phyloP scores from a whole-genome alignment of 2,329 filamentous ascomycete genomes.

The Aspergillus costaricaensis region DNA sequence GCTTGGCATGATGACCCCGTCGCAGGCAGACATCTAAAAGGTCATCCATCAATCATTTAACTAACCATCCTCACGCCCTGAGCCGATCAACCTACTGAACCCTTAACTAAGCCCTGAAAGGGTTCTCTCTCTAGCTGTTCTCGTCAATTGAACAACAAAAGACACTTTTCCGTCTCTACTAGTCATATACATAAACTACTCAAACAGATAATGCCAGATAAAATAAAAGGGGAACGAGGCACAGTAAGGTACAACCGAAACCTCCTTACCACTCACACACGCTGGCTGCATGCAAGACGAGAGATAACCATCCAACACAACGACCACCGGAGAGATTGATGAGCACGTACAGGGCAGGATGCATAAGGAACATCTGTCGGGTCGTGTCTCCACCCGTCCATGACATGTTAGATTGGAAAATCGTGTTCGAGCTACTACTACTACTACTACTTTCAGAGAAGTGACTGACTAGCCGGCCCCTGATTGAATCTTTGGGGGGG shows the following conservation, averaged over 20 bases:
- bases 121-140: neutral
- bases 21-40: neutral
- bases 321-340: neutral
- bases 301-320: neutral
- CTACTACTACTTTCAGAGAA: too few species aligned
- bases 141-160: neutral
- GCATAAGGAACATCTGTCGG: neutral
- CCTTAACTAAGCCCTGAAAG: neutral
- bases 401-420: conserved; percentile 1
- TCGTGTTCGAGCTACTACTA: neutral
- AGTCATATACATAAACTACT: neutral
- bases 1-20: neutral
- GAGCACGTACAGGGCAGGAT: conserved; percentile 2
- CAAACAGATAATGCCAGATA: neutral
- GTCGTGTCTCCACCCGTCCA: neutral
- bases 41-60: neutral
- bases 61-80: neutral
- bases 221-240: neutral
- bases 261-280: conserved; percentile 1
- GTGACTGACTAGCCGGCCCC: neutral
- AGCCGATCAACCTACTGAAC: neutral
- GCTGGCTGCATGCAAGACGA: conserved; percentile 4
- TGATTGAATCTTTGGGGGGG: neutral
- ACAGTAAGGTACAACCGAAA: neutral
- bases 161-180: neutral